Conservation (phyloP, 768 basidiomycete genomes). For the Rhodosporidiobolus odoratus region DNA sequence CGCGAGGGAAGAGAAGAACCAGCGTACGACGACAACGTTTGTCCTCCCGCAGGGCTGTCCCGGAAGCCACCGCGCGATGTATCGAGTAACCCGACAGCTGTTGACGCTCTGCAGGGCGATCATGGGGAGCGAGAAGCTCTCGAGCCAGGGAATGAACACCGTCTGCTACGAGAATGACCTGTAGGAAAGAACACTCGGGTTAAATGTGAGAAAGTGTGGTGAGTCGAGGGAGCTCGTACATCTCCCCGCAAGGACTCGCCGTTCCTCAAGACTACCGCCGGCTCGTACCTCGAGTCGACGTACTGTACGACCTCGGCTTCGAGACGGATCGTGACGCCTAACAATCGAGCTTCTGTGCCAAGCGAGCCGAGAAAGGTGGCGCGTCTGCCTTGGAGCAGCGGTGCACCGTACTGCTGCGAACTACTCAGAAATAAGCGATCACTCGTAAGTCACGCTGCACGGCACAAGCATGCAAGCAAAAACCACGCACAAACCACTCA, state of each 20-base stretch:
- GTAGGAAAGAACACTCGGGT: background rate
- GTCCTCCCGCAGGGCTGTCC: background rate
- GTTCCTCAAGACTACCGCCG: background rate
- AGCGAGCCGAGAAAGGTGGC: conserved; percentile 24
- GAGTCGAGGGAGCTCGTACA: conserved; percentile 4
- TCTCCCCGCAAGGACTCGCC: conserved; percentile 8
- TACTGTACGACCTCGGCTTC: conserved; percentile 6
- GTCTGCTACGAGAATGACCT: conserved; percentile 31
- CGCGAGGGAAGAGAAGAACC: background rate
- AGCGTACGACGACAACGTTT: conserved; percentile 13
- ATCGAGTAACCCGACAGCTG: conserved; percentile 26
- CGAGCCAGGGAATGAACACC: conserved; percentile 21
- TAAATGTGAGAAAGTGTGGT: no score
- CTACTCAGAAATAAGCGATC: background rate
- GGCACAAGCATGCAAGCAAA: background rate
- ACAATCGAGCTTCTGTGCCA: conserved; percentile 25
- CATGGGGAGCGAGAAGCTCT: background rate
- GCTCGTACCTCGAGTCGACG: conserved; percentile 13
- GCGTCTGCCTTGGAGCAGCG: conserved; percentile 20
- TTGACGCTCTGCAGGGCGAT: background rate
- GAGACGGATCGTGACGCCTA: conserved; percentile 22
- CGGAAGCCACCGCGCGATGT: conserved; percentile 8
- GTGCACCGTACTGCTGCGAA: background rate
- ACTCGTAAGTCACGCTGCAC: background rate
- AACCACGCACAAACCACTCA: conserved; percentile 8